Conservation (phyloP, 345 rosid species). For the Dipteronia dyeriana region DNA sequence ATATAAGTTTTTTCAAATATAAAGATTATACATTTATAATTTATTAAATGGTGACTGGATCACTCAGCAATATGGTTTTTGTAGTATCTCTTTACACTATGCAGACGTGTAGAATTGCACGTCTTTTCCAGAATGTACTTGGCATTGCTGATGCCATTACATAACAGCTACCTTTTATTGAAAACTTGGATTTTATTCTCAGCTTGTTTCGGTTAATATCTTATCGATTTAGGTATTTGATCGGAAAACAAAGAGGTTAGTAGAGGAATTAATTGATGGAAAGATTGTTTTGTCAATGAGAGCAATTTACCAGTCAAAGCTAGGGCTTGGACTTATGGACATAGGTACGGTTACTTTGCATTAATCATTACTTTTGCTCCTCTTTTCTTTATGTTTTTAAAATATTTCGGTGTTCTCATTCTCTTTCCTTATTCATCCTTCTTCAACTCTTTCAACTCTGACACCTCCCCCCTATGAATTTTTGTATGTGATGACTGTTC, state of each 20-base stretch:
- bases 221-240: conserved; percentile 70
- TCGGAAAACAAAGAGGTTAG: conserved; percentile 78
- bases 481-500: background rate
- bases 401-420: background rate
- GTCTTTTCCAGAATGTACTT: background rate
- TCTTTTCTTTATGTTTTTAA: background rate
- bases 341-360: conserved; percentile 47
- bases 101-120: background rate
- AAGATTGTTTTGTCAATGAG: conserved; percentile 92
- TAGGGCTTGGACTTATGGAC: conserved; percentile 85
- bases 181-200: background rate
- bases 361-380: background rate
- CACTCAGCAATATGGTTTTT: background rate
- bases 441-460: background rate
- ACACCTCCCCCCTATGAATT: background rate
- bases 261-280: conserved; percentile 86
- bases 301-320: conserved; percentile 89
- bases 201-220: conserved; percentile 15
- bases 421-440: background rate
- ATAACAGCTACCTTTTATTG: background rate
- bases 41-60: background rate
- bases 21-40: background rate
- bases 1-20: no score
- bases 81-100: background rate
- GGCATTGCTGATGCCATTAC: conserved; percentile 2